phyloP scores from a whole-genome alignment of 2,329 filamentous ascomycete genomes.

The Colletotrichum eremochloae region DNA sequence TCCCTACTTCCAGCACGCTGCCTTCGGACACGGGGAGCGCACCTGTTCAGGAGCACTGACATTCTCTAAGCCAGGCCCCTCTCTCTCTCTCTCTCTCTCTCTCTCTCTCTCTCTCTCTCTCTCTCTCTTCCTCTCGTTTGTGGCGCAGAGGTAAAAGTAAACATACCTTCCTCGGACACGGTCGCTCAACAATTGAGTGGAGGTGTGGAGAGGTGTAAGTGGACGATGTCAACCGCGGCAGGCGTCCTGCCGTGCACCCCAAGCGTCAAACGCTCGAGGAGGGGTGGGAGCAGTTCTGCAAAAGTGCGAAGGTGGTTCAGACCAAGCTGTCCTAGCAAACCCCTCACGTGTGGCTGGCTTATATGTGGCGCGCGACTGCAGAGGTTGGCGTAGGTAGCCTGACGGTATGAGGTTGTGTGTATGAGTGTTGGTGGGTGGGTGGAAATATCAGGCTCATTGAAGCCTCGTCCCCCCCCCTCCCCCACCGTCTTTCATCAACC shows the following conservation, averaged over 20 bases:
- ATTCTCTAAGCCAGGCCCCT: not conserved
- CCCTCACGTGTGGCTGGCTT: slow-evolving; percentile 2
- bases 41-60: slow-evolving; percentile 1
- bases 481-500: not conserved
- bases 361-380: slow-evolving; percentile 12
- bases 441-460: slow-evolving; percentile 20
- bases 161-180: not conserved
- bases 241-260: slow-evolving; percentile 18
- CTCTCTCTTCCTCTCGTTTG: not conserved
- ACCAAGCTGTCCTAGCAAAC: slow-evolving; percentile 17
- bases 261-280: slow-evolving; percentile 14
- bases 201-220: not conserved
- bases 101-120: not conserved
- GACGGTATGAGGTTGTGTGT: slow-evolving; percentile 11
- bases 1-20: not conserved
- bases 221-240: slow-evolving; percentile 12
- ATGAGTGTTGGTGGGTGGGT: slow-evolving; percentile 3
- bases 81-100: not conserved
- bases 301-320: not conserved
- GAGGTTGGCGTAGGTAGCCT: slow-evolving; percentile 16
- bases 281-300: slow-evolving; percentile 6
- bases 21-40: not conserved
- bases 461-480: not conserved
- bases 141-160: not conserved
- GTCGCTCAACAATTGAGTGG: slow-evolving; percentile 2